These are phyloP conservation scores for Tardiomyces depauwii DNA, from an alignment of 1,139 yeast species.

Conservation along the genomic window DNA sequence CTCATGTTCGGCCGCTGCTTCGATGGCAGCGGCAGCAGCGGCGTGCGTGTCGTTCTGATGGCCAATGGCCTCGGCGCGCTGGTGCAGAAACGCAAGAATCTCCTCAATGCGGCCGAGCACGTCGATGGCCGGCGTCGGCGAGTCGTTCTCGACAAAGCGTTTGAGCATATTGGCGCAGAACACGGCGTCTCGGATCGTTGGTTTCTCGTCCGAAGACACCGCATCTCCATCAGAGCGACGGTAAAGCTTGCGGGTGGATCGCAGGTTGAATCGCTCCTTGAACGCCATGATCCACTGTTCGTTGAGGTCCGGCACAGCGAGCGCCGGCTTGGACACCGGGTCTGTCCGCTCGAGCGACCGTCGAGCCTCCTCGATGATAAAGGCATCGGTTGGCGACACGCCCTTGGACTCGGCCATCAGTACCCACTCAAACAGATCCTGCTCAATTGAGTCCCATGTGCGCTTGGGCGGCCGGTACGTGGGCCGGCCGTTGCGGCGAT, in stretches of 20 bases:
- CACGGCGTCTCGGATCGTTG: neutral
- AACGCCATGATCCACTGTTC: neutral
- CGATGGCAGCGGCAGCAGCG: neutral
- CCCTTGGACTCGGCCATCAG: neutral
- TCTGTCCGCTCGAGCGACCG: neutral
- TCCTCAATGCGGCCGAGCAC: neutral
- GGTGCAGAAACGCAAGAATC: neutral
- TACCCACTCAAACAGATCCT: conserved; percentile 23
- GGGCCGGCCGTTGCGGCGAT: neutral
- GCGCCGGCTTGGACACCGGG: neutral
- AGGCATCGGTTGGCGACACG: neutral
- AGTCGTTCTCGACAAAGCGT: neutral
- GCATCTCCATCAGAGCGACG: neutral
- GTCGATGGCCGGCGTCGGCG: neutral
- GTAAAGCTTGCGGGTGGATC: neutral
- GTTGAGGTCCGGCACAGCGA: neutral
- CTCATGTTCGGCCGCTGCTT: neutral
- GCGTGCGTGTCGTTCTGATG: neutral
- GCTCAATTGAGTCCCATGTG: conserved; percentile 1
- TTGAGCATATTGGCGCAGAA: neutral
- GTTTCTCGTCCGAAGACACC: neutral
- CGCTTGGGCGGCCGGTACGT: neutral
- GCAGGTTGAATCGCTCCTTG: neutral
- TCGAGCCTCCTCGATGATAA: neutral
- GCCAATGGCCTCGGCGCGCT: neutral